Evolutionary conservation across 371 early-diverging fungal species (phyloP), one percentile per base, ranked within the genome.

Genomic region (Nematocida homosporus): DNA sequence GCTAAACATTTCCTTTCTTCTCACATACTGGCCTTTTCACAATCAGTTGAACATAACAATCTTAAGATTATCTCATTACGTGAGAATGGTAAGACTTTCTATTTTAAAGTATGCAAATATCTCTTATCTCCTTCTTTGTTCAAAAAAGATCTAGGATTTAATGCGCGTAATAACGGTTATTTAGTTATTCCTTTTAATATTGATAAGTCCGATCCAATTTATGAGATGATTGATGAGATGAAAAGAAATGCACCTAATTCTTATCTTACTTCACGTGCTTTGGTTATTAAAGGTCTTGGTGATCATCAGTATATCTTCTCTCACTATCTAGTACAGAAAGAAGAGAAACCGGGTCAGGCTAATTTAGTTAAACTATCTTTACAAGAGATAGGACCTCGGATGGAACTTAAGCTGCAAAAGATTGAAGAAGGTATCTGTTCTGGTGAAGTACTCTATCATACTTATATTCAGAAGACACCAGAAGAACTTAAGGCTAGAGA

Each of bases 371-470:
- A 72, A 40, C 65, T 72, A 1, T 20, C 61, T 51, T 64, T 72
- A 83, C 89, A 92, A 56, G 96, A 96, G 83, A 81, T 92, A 1
- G 96, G 96, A 0, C 96, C 96, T 23, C 86, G 94, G 34, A 85
- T 96, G 87, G 88, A 89, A 48, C 82, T 94, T 66, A 81, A 86
- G 61, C 86, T 96, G 44, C 80, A 89, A 72, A 94, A 96, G 86
- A 89, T 96, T 41, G 89, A 93, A 81, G 88, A 86, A 38, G 95
- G 92, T 0, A 78, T 96, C 56, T 91, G 93, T 79, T 88, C 87
- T 48, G 96, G 95, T 44, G 92, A 94, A 79, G 90, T 94, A 2
- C 82, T 93, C 16, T 91, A 89, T 81, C 94, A 72, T 55, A 34
- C 69, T 25, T 72, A 72, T 44, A 61, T 72, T 51, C 63, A 72